phyloP scores from a whole-genome alignment of 108 stramenopile genomes.

The Discostella pseudostelligera region DNA sequence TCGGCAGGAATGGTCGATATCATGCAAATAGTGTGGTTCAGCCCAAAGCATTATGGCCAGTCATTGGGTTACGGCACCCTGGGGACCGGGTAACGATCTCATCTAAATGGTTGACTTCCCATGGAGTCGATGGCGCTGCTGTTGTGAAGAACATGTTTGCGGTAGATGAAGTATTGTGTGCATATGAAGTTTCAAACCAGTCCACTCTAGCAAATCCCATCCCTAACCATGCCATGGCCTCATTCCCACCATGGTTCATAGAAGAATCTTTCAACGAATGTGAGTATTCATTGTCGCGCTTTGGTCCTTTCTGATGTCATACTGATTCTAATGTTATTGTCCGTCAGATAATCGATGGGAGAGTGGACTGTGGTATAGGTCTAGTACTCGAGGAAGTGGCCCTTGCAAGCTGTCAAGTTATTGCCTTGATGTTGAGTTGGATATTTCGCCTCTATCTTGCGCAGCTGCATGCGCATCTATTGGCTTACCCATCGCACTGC shows the following conservation, averaged over 20 bases:
- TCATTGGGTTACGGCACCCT: slow-evolving; percentile 88
- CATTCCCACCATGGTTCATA: slow-evolving; percentile 69
- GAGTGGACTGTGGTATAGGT: slow-evolving; percentile 40
- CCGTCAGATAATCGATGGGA: slow-evolving; percentile 54
- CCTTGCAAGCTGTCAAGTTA: slow-evolving; percentile 51
- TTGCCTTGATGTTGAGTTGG: slow-evolving; percentile 77
- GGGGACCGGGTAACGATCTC: slow-evolving; percentile 92
- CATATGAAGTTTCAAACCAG: slow-evolving; percentile 32
- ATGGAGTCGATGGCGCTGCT: slow-evolving; percentile 65
- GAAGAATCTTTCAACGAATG: slow-evolving; percentile 68
- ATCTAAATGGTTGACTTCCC: slow-evolving; percentile 79
- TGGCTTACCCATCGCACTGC: slow-evolving; percentile 65
- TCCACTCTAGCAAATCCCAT: neutral
- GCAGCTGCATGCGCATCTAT: slow-evolving; percentile 80
- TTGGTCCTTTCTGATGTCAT: neutral
- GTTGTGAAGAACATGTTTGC: slow-evolving; percentile 61
- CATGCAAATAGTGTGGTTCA: slow-evolving; percentile 75
- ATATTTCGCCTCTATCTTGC: slow-evolving; percentile 72
- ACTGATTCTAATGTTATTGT: neutral
- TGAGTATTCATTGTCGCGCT: neutral
- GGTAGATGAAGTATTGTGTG: slow-evolving; percentile 67
- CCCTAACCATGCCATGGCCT: slow-evolving; percentile 3
- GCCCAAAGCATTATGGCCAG: slow-evolving; percentile 87
- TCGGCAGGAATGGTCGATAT: slow-evolving; percentile 60
- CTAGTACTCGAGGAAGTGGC: slow-evolving; percentile 70